Conservation (phyloP, 2,329 filamentous ascomycete species). For the Chaetomiaceae sp. region DNA sequence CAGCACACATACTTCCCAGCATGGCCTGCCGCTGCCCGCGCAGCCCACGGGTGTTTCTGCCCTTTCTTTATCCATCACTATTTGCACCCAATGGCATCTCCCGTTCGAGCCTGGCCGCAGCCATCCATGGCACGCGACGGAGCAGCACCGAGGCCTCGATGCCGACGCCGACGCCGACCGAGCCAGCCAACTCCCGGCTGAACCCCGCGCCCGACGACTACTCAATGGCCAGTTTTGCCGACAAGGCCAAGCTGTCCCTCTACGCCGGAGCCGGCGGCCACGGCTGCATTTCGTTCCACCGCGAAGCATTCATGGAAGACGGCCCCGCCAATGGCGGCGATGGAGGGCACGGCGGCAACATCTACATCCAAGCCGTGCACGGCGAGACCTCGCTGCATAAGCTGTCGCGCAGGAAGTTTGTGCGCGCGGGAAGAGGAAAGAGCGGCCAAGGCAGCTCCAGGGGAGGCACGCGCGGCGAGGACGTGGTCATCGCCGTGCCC, state of each 20-base stretch:
- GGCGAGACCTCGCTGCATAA: constrained; percentile 94
- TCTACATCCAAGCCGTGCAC: constrained; percentile 90
- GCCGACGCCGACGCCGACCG: constrained; percentile 30
- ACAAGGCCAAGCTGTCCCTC: constrained; percentile 74
- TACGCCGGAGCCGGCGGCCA: constrained; percentile 79
- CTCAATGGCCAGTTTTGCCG: constrained; percentile 74
- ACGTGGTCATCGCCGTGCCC: constrained; percentile 83
- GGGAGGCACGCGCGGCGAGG: constrained; percentile 76
- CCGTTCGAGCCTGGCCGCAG: constrained; percentile 21
- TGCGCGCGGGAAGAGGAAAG: constrained; percentile 71
- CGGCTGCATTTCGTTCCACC: constrained; percentile 89
- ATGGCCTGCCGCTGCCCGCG: constrained; percentile 43
- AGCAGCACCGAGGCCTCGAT: constrained; percentile 25
- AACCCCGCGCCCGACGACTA: constrained; percentile 85
- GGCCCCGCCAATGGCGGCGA: constrained; percentile 94
- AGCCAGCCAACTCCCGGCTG: constrained; percentile 50
- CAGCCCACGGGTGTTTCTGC: constrained; percentile 37
- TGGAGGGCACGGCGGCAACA: constrained; percentile 82
- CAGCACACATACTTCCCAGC: constrained; percentile 10
- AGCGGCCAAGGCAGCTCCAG: constrained; percentile 71
- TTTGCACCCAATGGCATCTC: constrained; percentile 31
- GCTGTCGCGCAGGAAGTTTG: constrained; percentile 68
- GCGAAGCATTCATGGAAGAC: constrained; percentile 83
- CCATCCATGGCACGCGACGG: constrained; percentile 17
- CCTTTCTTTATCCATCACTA: constrained; percentile 50